Conservation (phyloP, 2,329 filamentous ascomycete species). For the Fusarium neocosmosporiellum region DNA sequence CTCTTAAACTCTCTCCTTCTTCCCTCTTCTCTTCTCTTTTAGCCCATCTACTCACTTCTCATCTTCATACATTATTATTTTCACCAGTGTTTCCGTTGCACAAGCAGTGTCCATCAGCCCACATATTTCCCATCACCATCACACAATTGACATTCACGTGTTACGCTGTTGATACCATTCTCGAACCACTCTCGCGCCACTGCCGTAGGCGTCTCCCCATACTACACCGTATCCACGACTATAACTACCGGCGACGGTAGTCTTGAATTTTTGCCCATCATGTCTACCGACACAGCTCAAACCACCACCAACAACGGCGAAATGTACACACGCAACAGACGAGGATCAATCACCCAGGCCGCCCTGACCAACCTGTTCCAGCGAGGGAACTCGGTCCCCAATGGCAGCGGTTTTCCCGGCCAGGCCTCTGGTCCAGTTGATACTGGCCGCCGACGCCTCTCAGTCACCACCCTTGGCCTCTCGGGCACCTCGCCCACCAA, state of each 20-base stretch:
- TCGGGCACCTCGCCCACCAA: constrained; percentile 75
- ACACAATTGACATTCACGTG: constrained; percentile 41
- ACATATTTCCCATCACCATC: constrained; percentile 29
- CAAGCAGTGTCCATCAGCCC: constrained; percentile 32
- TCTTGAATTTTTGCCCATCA: constrained; percentile 37
- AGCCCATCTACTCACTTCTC: constrained; percentile 22
- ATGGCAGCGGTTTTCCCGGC: constrained; percentile 56
- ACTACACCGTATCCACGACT: constrained; percentile 38
- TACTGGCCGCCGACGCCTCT: constrained; percentile 75
- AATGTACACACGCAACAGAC: constrained; percentile 61
- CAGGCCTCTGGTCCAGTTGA: constrained; percentile 58
- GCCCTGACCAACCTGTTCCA: constrained; percentile 70
- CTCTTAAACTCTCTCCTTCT: constrained; percentile 19
- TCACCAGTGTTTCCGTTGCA: constrained; percentile 7
- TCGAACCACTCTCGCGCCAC: constrained; percentile 47
- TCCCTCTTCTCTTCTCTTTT: constrained; percentile 9
- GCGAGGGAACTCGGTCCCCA: constrained; percentile 63
- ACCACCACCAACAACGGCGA: constrained; percentile 47
- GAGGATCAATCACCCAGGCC: constrained; percentile 67
- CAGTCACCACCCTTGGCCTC: constrained; percentile 79
- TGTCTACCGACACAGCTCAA: constrained; percentile 50
- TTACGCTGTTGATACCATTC: constrained; percentile 34
- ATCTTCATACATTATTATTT: constrained; percentile 16
- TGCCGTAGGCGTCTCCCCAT: constrained; percentile 37
- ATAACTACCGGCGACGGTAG: constrained; percentile 41